Conservation (phyloP, 371 early-diverging fungal genomes). For the Rhizopus stolonifer region DNA sequence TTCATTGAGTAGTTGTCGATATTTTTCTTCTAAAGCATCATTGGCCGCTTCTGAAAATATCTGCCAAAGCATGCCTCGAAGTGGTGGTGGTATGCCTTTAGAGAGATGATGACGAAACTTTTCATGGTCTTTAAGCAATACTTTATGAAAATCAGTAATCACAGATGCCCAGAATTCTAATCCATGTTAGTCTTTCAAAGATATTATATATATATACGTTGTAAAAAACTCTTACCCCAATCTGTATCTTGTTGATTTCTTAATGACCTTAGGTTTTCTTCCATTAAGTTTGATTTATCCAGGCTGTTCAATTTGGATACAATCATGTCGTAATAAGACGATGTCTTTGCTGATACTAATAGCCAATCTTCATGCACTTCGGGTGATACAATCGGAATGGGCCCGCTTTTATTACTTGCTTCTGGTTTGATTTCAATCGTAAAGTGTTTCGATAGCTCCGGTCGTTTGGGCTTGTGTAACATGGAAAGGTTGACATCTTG, state of each 20-base stretch:
- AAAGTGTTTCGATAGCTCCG: not conserved
- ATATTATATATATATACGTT: not conserved
- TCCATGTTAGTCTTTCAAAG: not conserved
- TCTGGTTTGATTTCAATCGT: not conserved
- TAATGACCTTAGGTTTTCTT: constrained; percentile 18
- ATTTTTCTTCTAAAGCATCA: constrained; percentile 63
- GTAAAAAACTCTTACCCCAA: constrained; percentile 30
- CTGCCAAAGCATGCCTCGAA: constrained; percentile 91
- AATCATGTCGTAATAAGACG: constrained; percentile 36
- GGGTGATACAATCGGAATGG: not conserved
- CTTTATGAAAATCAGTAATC: constrained; percentile 29
- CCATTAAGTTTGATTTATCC: constrained; percentile 16
- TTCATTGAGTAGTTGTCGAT: constrained; percentile 73
- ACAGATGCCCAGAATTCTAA: constrained; percentile 45
- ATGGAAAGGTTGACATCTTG: no score
- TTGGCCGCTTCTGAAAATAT: constrained; percentile 65
- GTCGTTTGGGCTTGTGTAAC: not conserved
- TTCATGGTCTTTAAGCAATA: constrained; percentile 20
- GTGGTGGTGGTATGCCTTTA: constrained; percentile 75
- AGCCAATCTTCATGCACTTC: constrained; percentile 21
- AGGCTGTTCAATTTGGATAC: constrained; percentile 59
- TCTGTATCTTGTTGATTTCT: constrained; percentile 23
- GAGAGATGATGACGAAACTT: constrained; percentile 30
- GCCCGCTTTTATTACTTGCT: not conserved
- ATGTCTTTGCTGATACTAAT: constrained; percentile 2